Evolutionary conservation across 208 protist genomes (phyloP).

Genomic region (Vickermania spadyakhi): DNA sequence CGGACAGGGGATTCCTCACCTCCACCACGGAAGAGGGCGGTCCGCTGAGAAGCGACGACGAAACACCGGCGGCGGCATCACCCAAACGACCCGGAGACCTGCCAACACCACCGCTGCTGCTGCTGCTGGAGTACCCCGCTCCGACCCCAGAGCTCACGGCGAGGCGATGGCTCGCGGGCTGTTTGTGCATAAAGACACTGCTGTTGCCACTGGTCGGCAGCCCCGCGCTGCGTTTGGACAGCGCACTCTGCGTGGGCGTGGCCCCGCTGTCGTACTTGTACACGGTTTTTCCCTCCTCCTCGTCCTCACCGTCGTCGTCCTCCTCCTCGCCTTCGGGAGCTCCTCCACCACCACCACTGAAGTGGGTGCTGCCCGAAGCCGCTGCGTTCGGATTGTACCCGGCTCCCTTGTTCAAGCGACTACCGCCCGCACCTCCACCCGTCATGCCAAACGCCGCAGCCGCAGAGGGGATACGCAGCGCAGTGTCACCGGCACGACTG

Average conservation of each 20-base stretch:
- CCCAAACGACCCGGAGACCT: too few species aligned
- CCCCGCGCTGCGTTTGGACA: too few species aligned
- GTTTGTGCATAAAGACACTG: too few species aligned
- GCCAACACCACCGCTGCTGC: too few species aligned
- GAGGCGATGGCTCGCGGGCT: too few species aligned
- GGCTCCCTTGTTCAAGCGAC: neutral
- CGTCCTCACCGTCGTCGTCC: neutral
- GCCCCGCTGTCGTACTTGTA: constrained; percentile 9
- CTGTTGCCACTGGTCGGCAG: too few species aligned
- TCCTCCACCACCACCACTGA: neutral
- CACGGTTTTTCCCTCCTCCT: neutral
- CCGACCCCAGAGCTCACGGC: neutral
- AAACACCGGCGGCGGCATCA: too few species aligned
- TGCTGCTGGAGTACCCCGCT: neutral
- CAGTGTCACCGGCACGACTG: too few species aligned
- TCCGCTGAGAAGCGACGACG: too few species aligned
- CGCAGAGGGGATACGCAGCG: neutral
- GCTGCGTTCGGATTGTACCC: neutral
- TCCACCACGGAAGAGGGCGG: neutral
- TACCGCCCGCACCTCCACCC: neutral
- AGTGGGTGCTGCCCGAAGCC: neutral
- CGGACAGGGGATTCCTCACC: neutral
- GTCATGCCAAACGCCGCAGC: neutral
- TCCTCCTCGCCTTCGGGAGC: neutral
- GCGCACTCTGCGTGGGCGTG: constrained; percentile 7